These are phyloP conservation scores for Stereocaulon alpinum DNA, from an alignment of 495 filamentous ascomycete genomes.

Conservation along the genomic window DNA sequence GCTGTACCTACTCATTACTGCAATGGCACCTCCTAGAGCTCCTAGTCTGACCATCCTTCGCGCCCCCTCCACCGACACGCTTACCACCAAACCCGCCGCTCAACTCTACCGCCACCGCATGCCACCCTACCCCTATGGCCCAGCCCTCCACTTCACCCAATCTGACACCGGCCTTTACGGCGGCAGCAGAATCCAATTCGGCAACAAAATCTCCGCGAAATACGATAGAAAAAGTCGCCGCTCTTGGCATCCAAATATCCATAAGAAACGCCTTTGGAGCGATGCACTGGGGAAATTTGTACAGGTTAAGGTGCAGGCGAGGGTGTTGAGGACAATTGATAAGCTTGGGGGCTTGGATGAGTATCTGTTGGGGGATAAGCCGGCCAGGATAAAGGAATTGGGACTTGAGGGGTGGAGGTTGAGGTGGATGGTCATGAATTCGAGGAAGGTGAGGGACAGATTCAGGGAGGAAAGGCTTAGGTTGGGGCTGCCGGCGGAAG, in stretches of 20 bases:
- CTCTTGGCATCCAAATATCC: slow-evolving; percentile 80
- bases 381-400: slow-evolving; percentile 66
- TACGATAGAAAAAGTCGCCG: slow-evolving; percentile 78
- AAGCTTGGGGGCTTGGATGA: slow-evolving; percentile 82
- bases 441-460: slow-evolving; percentile 45
- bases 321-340: slow-evolving; percentile 74
- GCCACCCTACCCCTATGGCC: slow-evolving; percentile 78
- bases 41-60: background rate
- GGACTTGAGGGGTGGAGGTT: slow-evolving; percentile 82
- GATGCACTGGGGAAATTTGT: slow-evolving; percentile 53
- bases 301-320: slow-evolving; percentile 62
- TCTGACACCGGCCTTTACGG: slow-evolving; percentile 81
- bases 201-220: slow-evolving; percentile 73
- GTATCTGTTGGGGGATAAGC: slow-evolving; percentile 70
- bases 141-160: slow-evolving; percentile 71
- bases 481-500: slow-evolving; percentile 34
- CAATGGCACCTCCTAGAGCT: background rate
- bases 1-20: background rate
- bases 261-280: slow-evolving; percentile 64
- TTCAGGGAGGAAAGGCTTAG: slow-evolving; percentile 46
- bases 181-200: slow-evolving; percentile 65
- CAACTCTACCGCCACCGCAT: slow-evolving; percentile 21
- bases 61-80: background rate
- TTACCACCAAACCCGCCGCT: background rate
- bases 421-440: slow-evolving; percentile 78